Evolutionary conservation across 2,329 filamentous ascomycete genomes (phyloP), one percentile per base, ranked within the genome.

Genomic region (Fusarium compactum): DNA sequence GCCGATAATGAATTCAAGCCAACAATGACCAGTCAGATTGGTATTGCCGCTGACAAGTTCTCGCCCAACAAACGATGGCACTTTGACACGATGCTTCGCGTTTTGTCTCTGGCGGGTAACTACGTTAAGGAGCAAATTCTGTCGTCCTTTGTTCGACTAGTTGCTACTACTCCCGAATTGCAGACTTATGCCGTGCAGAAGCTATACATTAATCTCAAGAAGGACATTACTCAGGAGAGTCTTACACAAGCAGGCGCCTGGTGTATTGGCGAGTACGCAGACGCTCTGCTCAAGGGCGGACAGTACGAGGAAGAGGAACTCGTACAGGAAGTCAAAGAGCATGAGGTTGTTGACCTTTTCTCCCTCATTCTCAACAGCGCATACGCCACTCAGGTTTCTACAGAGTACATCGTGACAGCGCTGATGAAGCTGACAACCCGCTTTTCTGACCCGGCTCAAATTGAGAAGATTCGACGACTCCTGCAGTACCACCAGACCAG

Each of bases 1-100:
- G 95, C 97, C 58, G 96, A 99, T 77, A 97, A 97, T 71, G 96
- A 99, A 80, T 99, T 99, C 84, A 99, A 99, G 83, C 93, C 96
- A 9, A 93, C 94, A 56, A 98, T 99, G 95, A 99, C 96, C 3
- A 96, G 92, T 56, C 96, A 99, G 78, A 99, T 99, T 79, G 96
- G 96, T 25, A 94, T 99, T 75, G 96, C 97, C 14, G 96, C 97
- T 9, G 96, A 99, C 80, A 91, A 95, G 71, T 99, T 94, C 81
- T 93, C 96, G 3, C 97, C 96, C 1, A 98, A 96, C 82, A 98
- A 98, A 83, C 88, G 96, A 78, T 99, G 96, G 96, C 96, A 99
- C 78, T 92, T 98, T 73, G 96, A 99, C 77, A 99, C 97, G 4
- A 98, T 99, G 91, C 85, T 99, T 57, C 89, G 97, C 24, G 94